These are phyloP conservation scores for Tetrapisispora arboricola DNA, from an alignment of 805 yeast genomes.

Conservation along the genomic window DNA sequence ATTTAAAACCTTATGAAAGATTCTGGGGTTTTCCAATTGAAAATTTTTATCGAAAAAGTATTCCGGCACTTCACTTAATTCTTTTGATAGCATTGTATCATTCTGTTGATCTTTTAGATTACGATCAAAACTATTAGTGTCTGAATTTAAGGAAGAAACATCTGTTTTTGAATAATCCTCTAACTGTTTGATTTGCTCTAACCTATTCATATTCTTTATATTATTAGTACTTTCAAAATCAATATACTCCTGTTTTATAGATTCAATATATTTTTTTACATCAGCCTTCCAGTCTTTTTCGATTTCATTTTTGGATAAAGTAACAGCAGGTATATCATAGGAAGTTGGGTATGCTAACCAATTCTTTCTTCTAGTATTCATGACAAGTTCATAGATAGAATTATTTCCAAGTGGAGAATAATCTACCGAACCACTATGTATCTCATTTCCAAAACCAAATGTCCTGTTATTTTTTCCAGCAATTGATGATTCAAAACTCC, in stretches of 20 bases:
- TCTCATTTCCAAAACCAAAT: constrained; percentile 16
- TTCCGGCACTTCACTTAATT: constrained; percentile 41
- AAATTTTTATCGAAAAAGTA: constrained; percentile 61
- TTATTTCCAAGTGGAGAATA: constrained; percentile 35
- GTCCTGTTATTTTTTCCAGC: constrained; percentile 10
- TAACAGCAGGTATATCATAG: constrained; percentile 76
- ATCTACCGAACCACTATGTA: constrained; percentile 25
- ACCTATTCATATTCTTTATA: constrained; percentile 31
- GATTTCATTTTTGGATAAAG: constrained; percentile 40
- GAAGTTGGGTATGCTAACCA: constrained; percentile 58
- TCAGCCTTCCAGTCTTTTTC: constrained; percentile 35
- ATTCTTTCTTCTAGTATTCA: constrained; percentile 29
- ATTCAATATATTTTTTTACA: constrained; percentile 36
- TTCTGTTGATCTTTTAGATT: constrained; percentile 14
- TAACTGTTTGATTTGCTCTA: constrained; percentile 32
- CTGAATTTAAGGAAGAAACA: constrained; percentile 4
- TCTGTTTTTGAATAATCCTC: constrained; percentile 5
- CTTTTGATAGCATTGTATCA: constrained; percentile 7
- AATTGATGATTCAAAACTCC: constrained; percentile 28
- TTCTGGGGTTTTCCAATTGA: constrained; percentile 78
- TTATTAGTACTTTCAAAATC: constrained; percentile 35
- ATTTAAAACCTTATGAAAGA: constrained; percentile 65
- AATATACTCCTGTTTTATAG: constrained; percentile 36
- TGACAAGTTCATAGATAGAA: constrained; percentile 65
- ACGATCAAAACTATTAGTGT: constrained; percentile 7